Base-by-base conservation (phyloP, 2,329 filamentous ascomycete species). In the Clarireedia monteithiana region DNA sequence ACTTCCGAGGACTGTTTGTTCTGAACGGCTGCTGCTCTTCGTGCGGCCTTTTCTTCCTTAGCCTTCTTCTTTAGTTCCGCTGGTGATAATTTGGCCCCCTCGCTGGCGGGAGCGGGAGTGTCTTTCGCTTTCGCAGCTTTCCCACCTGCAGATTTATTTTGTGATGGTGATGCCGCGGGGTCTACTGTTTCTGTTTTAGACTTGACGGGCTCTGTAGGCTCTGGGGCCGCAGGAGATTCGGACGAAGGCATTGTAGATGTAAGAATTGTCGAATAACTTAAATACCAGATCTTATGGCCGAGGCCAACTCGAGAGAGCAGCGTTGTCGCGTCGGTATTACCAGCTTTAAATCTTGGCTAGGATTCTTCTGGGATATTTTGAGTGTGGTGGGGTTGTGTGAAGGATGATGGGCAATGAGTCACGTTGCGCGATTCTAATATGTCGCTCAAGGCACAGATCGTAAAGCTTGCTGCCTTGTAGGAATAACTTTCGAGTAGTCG, bases 21-120 rank as follows among this genome's bases (percentile, higher is more conserved):
- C 30, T 76, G 75, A 69, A 86, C 89, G 66, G 79, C 82, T 67
- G 84, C 84, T 49, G 88, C 89, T 74, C 92, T 81, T 59, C 89
- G 80, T 48, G 91, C 91, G 52, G 88, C 87, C 75, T 96, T 97
- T 70, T 96, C 92, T 34, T 89, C 91, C 71, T 96, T 92, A 59
- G 87, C 86, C 69, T 83, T 85, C 66, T 91, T 92, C 74, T 97
- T 97, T 67, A 95, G 69, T 51, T 64, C 63, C 38, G 62, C 57
- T 2, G 80, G 80, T 1, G 87, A 83, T 34, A 88, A 75, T 69
- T 89, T 88, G 64, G 38, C 26, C 17, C 27, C 53, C 20, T 70
- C 62, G 15, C 72, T 70, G 38, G 48, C 47, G 14, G 59, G 17
- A 15, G 52, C 38, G 5, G 57, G 56, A 15, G 50, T 9, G 34